phyloP scores from a whole-genome alignment of 2,329 filamentous ascomycete species.

The Apiospora aurea region DNA sequence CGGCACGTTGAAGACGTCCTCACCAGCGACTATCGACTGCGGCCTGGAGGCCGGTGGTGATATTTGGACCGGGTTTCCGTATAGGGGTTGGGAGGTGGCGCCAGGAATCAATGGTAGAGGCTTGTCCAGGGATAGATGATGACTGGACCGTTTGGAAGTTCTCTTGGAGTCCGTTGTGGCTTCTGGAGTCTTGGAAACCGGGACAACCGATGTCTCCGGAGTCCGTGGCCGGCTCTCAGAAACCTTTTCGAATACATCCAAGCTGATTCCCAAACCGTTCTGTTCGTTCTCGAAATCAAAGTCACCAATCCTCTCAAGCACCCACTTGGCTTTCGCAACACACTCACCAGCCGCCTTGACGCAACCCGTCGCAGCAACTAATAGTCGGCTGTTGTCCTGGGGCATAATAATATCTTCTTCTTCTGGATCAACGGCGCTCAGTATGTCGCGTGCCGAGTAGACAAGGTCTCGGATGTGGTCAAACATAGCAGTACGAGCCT shows the following conservation, averaged over 20 bases:
- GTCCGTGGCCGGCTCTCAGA: conserved; percentile 41
- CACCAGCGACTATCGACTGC: conserved; percentile 49
- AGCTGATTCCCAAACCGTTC: conserved; percentile 61
- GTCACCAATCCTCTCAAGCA: conserved; percentile 89
- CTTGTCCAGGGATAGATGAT: conserved; percentile 64
- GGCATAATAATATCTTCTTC: conserved; percentile 82
- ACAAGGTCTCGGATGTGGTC: conserved; percentile 82
- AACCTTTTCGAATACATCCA: conserved; percentile 56
- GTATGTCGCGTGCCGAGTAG: conserved; percentile 79
- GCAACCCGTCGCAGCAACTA: conserved; percentile 83
- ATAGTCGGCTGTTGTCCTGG: conserved; percentile 77
- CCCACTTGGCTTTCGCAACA: conserved; percentile 82
- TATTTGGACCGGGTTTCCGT: conserved; percentile 32
- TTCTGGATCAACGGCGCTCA: conserved; percentile 71
- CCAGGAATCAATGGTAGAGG: conserved; percentile 71
- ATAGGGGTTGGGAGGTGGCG: conserved; percentile 33
- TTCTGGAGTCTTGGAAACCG: neutral
- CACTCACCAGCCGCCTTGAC: conserved; percentile 92
- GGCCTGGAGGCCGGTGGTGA: conserved; percentile 51
- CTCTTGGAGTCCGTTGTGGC: neutral
- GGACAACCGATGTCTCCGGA: conserved; percentile 41
- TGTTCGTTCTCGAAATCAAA: conserved; percentile 83
- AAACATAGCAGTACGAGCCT: conserved; percentile 79
- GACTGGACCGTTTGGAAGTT: conserved; percentile 31
- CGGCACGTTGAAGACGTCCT: conserved; percentile 49